Evolutionary conservation across 2,329 filamentous ascomycete species (phyloP), one percentile per base, ranked within the genome.

Genomic region (Elsinoe fawcettii): DNA sequence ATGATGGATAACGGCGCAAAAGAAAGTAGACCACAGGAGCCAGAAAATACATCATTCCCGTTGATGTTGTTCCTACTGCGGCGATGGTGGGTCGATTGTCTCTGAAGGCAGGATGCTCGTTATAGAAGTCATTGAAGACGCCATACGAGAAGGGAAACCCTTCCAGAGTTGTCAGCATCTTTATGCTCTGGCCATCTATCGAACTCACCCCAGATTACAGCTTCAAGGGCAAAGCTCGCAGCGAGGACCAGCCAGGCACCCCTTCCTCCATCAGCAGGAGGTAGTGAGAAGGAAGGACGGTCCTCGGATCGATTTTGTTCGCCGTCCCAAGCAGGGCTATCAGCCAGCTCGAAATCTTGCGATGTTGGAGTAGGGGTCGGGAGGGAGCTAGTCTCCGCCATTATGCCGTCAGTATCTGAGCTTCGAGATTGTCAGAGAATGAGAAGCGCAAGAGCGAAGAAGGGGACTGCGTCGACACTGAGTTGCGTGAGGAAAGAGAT

Each of bases 161-260:
- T 55, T n/a, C n/a, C n/a, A n/a, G n/a, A n/a, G n/a, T n/a, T n/a
- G n/a, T n/a, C 16, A 20, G 23, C 3, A 18, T 23, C 12, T 16
- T 14, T 37, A 20, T 20, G 51, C n/a, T n/a, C n/a, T n/a, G n/a
- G n/a, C n/a, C n/a, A n/a, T n/a, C n/a, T n/a, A n/a, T n/a, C n/a
- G n/a, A n/a, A n/a, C 43, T 46, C 9, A 77, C 77, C 78, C 79
- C 77, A 82, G 23, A 80, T 71, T 16, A 80, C 66, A 22, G 75
- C 72, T 59, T 83, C 79, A 9, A 82, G 70, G 49, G 80, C 66
- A 61, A 79, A 80, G 62, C 76, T 77, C 1, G 71, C 73, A 11
- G 70, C 69, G 12, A 82, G 66, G 54, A 80, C 77, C 1, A 79
- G 60, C 74, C 77, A 80, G 3, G 80, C 78, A 55, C 75, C 72